Evolutionary conservation across 2,329 filamentous ascomycete species (phyloP), one percentile per base, ranked within the genome.

Genomic region (Lasiodiplodia sp.): DNA sequence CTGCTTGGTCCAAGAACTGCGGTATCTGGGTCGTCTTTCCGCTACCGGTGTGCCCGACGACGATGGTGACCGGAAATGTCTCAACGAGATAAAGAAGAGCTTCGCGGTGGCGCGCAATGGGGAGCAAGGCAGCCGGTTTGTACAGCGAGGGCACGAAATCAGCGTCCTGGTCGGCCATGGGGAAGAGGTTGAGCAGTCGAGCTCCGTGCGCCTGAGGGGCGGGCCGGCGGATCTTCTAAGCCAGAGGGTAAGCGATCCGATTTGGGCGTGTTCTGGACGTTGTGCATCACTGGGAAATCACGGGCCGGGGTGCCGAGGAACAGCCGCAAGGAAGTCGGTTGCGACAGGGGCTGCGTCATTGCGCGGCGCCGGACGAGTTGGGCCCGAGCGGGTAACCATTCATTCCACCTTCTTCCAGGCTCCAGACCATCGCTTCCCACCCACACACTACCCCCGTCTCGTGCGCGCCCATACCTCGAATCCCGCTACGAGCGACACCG

Each of bases 11-110:
- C 14, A 98, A 86, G 74, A 92, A 98, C 74, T 97, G 95, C 0
- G 96, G 96, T 53, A 98, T 91, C 77, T 98, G 96, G 0, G 96
- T 98, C 1, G 94, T 97, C 81, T 98, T 98, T 52, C 95, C 94
- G 28, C 92, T 97, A 4, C 96, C 96, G 1, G 96, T 98, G 77
- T 97, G 94, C 10, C 95, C 96, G 67, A 98, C 90, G 14, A 98
- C 89, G 63, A 98, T 93, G 0, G 92, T 95, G 68, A 98, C 91
- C 0, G 92, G 91, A 71, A 89, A 88, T 8, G 88, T 94, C 78
- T 98, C 95, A 69, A 97, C 87, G 16, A 94, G 86, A 80, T 97
- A 98, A 2, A 97, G 86, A 1, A 99, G 83, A 66, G 86, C 89
- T 68, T 96, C 86, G 71, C 89, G 89, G 74, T 98, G 91, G 72